These are phyloP conservation scores for Rosa hybrid DNA, from an alignment of 331 rosid species.

Conservation along the genomic window DNA sequence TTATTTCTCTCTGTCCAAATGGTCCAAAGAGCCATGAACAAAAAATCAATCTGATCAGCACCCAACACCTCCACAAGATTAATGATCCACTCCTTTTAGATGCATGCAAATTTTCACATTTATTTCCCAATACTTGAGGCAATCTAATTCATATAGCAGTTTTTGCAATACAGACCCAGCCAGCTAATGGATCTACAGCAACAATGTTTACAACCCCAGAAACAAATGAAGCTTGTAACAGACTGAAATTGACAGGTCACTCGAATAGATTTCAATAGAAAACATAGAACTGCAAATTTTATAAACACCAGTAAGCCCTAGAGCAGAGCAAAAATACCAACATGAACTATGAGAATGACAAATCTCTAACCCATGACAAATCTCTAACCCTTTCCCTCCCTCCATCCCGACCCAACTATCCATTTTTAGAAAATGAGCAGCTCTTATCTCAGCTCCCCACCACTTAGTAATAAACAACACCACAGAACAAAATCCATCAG, in stretches of 20 bases:
- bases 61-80: no score
- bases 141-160: background rate
- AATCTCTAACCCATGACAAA: background rate
- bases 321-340: background rate
- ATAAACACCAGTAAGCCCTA: background rate
- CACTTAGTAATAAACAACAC: background rate
- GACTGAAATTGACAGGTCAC: background rate
- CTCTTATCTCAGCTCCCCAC: background rate
- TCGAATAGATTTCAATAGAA: background rate
- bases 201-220: background rate
- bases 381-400: background rate
- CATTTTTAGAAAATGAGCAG: background rate
- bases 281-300: background rate
- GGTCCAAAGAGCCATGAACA: no score
- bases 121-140: background rate
- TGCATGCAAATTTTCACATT: background rate
- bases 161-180: background rate
- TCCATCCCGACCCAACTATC: background rate
- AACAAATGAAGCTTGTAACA: background rate
- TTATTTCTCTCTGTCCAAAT: no score
- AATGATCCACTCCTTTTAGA: background rate
- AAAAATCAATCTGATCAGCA: no score
- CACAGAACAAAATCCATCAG: background rate
- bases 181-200: background rate
- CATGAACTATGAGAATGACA: background rate